Conservation (phyloP, 1,284 basidiomycete genomes). For the Cystobasidium slooffiae region DNA sequence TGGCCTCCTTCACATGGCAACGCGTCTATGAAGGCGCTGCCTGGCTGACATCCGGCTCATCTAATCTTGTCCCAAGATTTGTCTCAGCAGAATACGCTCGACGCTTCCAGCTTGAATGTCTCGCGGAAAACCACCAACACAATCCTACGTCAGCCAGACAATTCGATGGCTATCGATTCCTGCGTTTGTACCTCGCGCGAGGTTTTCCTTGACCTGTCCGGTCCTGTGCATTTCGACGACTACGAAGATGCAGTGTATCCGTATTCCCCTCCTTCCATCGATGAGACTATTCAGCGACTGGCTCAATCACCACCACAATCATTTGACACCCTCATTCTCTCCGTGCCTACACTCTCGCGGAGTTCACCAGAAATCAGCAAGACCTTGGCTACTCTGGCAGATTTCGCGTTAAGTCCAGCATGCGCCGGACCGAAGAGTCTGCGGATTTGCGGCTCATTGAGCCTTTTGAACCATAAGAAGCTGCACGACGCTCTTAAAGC, state of each 20-base stretch:
- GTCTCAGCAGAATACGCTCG: no score
- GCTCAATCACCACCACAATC: neutral
- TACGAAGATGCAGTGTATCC: slow-evolving; percentile 12
- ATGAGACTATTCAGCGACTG: neutral
- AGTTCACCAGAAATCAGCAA: neutral
- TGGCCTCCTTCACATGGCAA: no score
- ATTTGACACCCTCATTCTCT: slow-evolving; percentile 5
- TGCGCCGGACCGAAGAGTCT: neutral
- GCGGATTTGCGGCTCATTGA: neutral
- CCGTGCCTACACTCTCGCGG: neutral
- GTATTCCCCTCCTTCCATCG: neutral
- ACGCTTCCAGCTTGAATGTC: neutral
- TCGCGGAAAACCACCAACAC: neutral
- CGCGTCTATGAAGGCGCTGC: no score
- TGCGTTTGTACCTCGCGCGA: neutral
- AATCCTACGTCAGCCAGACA: neutral
- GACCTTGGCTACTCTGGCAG: neutral
- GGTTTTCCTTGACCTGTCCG: slow-evolving; percentile 12
- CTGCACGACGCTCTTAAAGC: neutral
- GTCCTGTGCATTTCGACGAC: neutral
- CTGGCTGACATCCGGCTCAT: no score
- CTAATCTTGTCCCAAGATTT: no score
- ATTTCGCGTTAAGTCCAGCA: neutral
- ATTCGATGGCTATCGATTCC: neutral
- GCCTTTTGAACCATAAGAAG: neutral